These are phyloP conservation scores for Populus tomentosa DNA, from an alignment of 441 rosid genomes.

Conservation along the genomic window DNA sequence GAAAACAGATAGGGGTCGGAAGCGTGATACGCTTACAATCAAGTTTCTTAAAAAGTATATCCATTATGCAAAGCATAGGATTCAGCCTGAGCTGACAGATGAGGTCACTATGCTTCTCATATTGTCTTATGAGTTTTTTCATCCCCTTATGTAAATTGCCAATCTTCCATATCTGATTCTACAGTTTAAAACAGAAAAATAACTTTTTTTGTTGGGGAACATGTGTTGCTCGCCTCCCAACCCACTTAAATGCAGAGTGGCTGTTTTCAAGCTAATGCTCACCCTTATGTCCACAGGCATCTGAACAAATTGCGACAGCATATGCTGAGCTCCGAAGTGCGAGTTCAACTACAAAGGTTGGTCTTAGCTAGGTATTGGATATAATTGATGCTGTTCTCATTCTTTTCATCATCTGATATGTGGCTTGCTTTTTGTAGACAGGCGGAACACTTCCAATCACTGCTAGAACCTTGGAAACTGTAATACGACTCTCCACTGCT, in stretches of 20 bases:
- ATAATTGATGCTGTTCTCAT: not conserved
- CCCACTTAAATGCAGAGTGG: not conserved
- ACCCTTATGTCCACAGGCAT: constrained; percentile 50
- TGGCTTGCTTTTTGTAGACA: constrained; percentile 49
- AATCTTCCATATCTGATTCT: not conserved
- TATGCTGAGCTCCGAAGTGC: constrained; percentile 92
- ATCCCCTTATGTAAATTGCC: not conserved
- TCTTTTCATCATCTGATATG: constrained; percentile 12
- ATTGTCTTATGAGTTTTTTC: not conserved
- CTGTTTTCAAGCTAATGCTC: constrained; percentile 3
- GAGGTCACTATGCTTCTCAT: constrained; percentile 46
- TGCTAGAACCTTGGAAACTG: constrained; percentile 95
- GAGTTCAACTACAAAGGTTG: constrained; percentile 78
- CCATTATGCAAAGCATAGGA: constrained; percentile 95
- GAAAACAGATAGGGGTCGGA: constrained; percentile 62
- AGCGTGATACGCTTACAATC: constrained; percentile 74
- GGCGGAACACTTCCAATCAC: constrained; percentile 99
- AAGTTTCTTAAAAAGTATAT: constrained; percentile 92
- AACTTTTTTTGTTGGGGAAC: not conserved
- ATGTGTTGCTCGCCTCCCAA: not conserved
- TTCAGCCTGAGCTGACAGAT: constrained; percentile 90
- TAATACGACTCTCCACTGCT: constrained; percentile 94
- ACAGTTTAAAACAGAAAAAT: not conserved
- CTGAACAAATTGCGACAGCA: constrained; percentile 83
- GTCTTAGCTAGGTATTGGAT: constrained; percentile 8